phyloP scores from a whole-genome alignment of 2,329 filamentous ascomycete species.

The Epichloe uncinata region DNA sequence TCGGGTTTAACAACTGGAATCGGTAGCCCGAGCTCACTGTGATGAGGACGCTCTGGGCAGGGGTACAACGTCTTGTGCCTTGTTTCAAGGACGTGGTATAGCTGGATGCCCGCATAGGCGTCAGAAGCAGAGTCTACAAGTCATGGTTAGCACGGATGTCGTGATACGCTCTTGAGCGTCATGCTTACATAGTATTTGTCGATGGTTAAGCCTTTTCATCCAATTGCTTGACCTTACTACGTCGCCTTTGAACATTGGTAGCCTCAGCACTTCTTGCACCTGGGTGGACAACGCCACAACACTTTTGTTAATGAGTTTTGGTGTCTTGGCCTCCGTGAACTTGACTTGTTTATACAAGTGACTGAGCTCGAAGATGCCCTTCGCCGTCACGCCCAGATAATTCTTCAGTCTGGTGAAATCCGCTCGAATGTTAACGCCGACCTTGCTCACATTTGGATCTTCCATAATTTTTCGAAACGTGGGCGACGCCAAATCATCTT shows the following conservation, averaged over 20 bases:
- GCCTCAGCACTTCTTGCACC: conserved; percentile 53
- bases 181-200: conserved; percentile 56
- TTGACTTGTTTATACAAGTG: conserved; percentile 70
- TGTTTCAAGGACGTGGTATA: conserved; percentile 59
- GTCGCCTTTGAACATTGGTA: conserved; percentile 63
- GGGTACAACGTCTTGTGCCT: conserved; percentile 54
- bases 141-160: not conserved
- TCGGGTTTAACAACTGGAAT: conserved; percentile 33
- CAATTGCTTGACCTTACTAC: conserved; percentile 64
- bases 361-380: conserved; percentile 66
- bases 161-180: not conserved
- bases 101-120: conserved; percentile 63
- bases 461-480: conserved; percentile 61
- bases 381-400: conserved; percentile 49
- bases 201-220: conserved; percentile 44
- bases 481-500: conserved; percentile 51
- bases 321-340: conserved; percentile 37
- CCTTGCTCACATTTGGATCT: conserved; percentile 54
- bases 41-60: conserved; percentile 54
- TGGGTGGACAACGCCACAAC: conserved; percentile 55
- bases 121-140: conserved; percentile 61
- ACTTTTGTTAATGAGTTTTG: conserved; percentile 49
- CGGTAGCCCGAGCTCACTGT: conserved; percentile 52
- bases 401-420: conserved; percentile 56
- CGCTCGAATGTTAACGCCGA: conserved; percentile 61